A percentile compares a stretch with the other conserved stretches of the same genome.
phyloP scores from a whole-genome alignment of 805 yeast genomes.

The Yarrowia sp. region DNA sequence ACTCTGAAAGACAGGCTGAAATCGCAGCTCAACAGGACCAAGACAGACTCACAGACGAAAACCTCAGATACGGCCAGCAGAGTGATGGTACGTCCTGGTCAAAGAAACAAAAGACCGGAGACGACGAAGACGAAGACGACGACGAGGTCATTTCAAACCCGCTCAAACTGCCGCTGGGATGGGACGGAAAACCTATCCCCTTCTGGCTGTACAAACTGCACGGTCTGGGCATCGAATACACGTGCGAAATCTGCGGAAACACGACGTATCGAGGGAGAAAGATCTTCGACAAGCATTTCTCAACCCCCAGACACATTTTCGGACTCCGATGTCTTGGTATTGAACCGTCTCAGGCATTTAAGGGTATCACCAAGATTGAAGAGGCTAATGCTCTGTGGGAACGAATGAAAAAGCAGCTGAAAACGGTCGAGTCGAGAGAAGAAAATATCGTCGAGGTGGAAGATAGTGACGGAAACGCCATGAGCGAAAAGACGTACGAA shows the following conservation, averaged over 20 bases:
- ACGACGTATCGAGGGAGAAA: conserved; percentile 66
- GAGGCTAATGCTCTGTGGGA: conserved; percentile 65
- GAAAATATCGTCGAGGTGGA: conserved; percentile 76
- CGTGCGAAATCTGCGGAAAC: conserved; percentile 87
- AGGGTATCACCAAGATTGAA: conserved; percentile 59
- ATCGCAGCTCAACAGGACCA: conserved; percentile 39
- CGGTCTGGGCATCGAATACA: conserved; percentile 68
- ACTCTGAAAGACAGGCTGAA: conserved; percentile 61
- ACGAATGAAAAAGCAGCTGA: conserved; percentile 41
- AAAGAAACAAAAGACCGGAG: conserved; percentile 20
- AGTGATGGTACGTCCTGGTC: conserved; percentile 11
- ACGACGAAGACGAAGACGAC: conserved; percentile 39
- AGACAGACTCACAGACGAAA: not conserved
- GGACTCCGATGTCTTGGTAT: conserved; percentile 78
- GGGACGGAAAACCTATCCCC: conserved; percentile 91
- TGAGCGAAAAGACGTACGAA: conserved; percentile 75
- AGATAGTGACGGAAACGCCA: conserved; percentile 89
- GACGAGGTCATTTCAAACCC: conserved; percentile 43
- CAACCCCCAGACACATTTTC: conserved; percentile 61
- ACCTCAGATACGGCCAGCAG: conserved; percentile 27
- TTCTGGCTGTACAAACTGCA: conserved; percentile 87
- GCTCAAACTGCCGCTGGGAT: conserved; percentile 69
- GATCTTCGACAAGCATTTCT: conserved; percentile 70
- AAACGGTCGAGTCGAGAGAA: conserved; percentile 42
- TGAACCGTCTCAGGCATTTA: conserved; percentile 50